Evolutionary conservation across 129 eudicot genomes (phyloP), one percentile per base, ranked within the genome.

Genomic region (Gnaphalium uliginosum): DNA sequence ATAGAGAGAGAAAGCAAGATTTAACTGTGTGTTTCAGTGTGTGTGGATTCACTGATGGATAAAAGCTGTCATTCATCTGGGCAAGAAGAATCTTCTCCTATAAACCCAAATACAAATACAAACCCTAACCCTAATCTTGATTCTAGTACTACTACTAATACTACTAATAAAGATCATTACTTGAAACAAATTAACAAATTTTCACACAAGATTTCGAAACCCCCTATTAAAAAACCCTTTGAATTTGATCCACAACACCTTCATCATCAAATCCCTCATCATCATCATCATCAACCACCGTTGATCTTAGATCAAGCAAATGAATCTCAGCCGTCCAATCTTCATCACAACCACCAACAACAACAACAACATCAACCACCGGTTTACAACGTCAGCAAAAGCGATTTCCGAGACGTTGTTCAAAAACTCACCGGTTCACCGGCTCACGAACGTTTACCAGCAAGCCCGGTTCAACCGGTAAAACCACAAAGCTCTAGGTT

Each of bases 361-460:
- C 89, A 71, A 14, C 87, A 69, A 24, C 96, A 80, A 50, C 85
- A 83, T 22, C 98, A 93, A 35, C 98, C 98, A 8, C 98, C 98
- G 69, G 98, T 94, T 21, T 90, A 88, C 69, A 94, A 90, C 58
- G 93, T 94, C 79, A 90, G 86, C 76, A 94, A 94, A 71, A 85
- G 77, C 59, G 98, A 94, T 62, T 94, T 94, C 72, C 88, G 98
- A 0, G 97, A 90, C 14, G 98, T 94, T 11, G 98, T 94, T 54
- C 98, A 94, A 85, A 89, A 87, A 58, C 96, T 94, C 50, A 94
- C 98, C 50, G 98, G 98, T 26, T 88, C 98, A 0, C 98, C 98
- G 32, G 90, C 96, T 0, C 98, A 93, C 79, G 92, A 91, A 30
- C 79, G 89, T 4, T 21, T 75, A 19, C 24, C 80, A 0, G 8